These are phyloP conservation scores for Hanseniaspora sp. DNA, from an alignment of 1,139 yeast genomes.

Conservation along the genomic window DNA sequence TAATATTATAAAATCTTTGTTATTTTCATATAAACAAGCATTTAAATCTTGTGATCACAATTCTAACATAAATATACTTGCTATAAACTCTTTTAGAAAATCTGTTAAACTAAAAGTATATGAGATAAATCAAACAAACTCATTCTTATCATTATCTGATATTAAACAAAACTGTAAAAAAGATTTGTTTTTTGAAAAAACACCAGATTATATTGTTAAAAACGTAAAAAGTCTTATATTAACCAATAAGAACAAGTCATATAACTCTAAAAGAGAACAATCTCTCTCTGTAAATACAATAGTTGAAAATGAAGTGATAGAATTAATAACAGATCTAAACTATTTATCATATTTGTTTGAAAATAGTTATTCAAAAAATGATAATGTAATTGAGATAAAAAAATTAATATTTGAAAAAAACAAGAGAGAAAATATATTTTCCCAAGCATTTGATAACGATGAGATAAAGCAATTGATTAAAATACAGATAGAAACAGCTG, in stretches of 20 bases:
- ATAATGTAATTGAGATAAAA: not conserved
- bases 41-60: not conserved
- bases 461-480: constrained; percentile 15
- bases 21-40: not conserved
- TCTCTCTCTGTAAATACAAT: constrained; percentile 11
- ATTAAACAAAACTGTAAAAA: not conserved
- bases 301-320: constrained; percentile 1
- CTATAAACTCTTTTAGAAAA: not conserved
- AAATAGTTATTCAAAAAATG: not conserved
- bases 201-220: not conserved
- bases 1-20: not conserved
- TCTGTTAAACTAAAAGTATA: not conserved
- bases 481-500: not conserved
- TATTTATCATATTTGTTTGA: constrained; percentile 1
- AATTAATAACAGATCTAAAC: constrained; percentile 15
- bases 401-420: constrained; percentile 2
- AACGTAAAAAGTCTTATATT: constrained; percentile 22
- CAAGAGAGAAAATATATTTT: constrained; percentile 2
- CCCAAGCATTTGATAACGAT: not conserved
- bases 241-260: constrained; percentile 22
- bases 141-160: not conserved
- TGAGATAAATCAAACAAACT: not conserved
- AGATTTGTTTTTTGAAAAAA: not conserved
- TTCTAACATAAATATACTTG: not conserved
- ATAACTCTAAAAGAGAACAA: constrained; percentile 16